Evolutionary conservation across 805 yeast genomes (phyloP).

Genomic region (Tetrapisispora namnaoensis): DNA sequence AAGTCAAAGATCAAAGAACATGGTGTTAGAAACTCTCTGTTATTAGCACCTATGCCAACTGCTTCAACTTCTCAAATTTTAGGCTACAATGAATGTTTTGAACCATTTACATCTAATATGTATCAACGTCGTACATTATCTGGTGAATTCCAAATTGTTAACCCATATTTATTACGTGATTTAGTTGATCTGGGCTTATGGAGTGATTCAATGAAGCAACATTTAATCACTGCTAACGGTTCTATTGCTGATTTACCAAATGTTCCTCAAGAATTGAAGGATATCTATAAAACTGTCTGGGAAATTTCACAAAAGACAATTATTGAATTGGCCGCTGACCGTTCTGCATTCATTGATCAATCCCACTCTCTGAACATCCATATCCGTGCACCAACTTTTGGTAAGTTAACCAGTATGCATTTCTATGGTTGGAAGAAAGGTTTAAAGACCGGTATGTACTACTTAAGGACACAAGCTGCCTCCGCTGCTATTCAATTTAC

Average conservation of each 20-base stretch:
- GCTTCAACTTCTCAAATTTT: constrained; percentile 95
- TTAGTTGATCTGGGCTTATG: constrained; percentile 75
- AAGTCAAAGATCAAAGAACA: constrained; percentile 47
- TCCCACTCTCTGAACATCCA: constrained; percentile 89
- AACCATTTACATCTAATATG: constrained; percentile 89
- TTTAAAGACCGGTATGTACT: constrained; percentile 97
- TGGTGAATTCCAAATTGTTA: constrained; percentile 90
- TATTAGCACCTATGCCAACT: constrained; percentile 96
- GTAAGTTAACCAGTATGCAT: constrained; percentile 94
- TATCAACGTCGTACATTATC: constrained; percentile 84
- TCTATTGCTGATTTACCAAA: constrained; percentile 69
- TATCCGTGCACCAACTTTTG: constrained; percentile 86
- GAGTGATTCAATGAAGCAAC: constrained; percentile 69
- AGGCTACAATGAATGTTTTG: constrained; percentile 92
- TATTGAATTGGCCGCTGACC: constrained; percentile 76
- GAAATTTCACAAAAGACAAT: constrained; percentile 80
- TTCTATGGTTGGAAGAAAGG: constrained; percentile 99
- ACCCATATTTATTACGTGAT: constrained; percentile 76
- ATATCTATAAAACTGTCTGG: constrained; percentile 91
- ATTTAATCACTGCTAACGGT: constrained; percentile 68
- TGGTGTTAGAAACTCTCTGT: constrained; percentile 79
- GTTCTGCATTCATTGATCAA: constrained; percentile 79
- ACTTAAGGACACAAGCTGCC: constrained; percentile 95
- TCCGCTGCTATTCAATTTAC: constrained; percentile 93
- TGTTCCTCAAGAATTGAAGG: constrained; percentile 67